Conservation (phyloP, 495 filamentous ascomycete genomes). For the Letharia columbiana region DNA sequence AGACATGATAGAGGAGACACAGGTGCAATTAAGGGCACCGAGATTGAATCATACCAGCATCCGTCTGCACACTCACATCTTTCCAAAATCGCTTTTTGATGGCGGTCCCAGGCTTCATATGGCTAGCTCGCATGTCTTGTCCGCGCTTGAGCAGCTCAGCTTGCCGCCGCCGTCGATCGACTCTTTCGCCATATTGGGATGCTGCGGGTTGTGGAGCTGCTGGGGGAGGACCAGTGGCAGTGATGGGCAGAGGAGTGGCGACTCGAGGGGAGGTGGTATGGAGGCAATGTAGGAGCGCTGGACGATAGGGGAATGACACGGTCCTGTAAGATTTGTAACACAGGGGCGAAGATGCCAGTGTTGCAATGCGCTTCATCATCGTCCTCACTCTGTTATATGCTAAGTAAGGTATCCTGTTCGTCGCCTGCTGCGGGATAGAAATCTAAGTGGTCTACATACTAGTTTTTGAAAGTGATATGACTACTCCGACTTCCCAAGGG, state of each 20-base stretch:
- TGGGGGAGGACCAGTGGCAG: constrained; percentile 78
- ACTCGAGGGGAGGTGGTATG: constrained; percentile 42
- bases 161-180: constrained; percentile 47
- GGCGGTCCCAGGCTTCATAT: constrained; percentile 34
- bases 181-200: constrained; percentile 40
- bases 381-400: background rate
- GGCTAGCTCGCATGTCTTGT: constrained; percentile 35
- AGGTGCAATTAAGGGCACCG: constrained; percentile 1
- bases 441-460: background rate
- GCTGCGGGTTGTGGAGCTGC: constrained; percentile 56
- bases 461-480: background rate
- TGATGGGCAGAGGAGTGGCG: constrained; percentile 58
- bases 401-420: background rate
- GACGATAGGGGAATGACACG: background rate
- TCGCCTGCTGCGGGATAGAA: background rate
- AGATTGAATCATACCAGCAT: constrained; percentile 36
- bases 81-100: constrained; percentile 77
- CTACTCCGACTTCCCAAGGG: background rate
- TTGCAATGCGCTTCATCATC: constrained; percentile 13
- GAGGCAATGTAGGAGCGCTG: constrained; percentile 31
- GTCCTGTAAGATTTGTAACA: constrained; percentile 10
- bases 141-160: constrained; percentile 44
- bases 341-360: constrained; percentile 1
- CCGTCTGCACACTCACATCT: constrained; percentile 56
- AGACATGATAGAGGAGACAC: constrained; percentile 1